Conservation (phyloP, 2,329 filamentous ascomycete genomes). For the Alternaria panax region DNA sequence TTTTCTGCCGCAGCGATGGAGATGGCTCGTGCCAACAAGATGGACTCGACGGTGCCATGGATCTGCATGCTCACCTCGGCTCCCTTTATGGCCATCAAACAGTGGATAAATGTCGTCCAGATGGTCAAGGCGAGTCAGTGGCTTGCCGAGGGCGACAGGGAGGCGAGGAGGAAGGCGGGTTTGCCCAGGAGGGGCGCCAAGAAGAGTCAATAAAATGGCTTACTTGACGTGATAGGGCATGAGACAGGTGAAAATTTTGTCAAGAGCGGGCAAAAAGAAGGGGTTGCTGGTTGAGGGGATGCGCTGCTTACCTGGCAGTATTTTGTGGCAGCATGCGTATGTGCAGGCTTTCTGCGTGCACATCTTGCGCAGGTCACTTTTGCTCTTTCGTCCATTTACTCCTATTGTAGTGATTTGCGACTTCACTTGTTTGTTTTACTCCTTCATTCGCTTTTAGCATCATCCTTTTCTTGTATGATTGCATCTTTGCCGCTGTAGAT, state of each 20-base stretch:
- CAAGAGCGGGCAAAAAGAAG: background rate
- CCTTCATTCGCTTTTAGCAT: conserved; percentile 1
- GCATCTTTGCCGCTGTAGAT: background rate
- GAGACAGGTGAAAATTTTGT: background rate
- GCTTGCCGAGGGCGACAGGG: conserved; percentile 89
- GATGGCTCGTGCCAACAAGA: conserved; percentile 88
- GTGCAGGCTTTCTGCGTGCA: background rate
- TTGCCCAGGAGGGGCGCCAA: conserved; percentile 47
- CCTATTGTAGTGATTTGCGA: conserved; percentile 2
- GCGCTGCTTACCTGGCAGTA: background rate
- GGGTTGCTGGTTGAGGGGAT: background rate
- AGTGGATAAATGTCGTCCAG: conserved; percentile 92
- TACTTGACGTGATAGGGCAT: background rate
- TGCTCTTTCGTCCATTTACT: conserved; percentile 1
- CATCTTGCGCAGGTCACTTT: background rate
- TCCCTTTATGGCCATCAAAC: conserved; percentile 90
- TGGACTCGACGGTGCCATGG: conserved; percentile 71
- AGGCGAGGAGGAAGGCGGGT: conserved; percentile 61
- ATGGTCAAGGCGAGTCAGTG: conserved; percentile 90
- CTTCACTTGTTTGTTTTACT: background rate
- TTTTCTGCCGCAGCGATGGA: conserved; percentile 94
- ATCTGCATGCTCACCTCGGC: conserved; percentile 80
- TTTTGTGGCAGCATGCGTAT: background rate
- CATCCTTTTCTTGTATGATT: background rate
- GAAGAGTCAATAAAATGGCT: conserved; percentile 33